Base-by-base conservation (phyloP, 352 stramenopile species). In the Phytopythium chamaehyphon region DNA sequence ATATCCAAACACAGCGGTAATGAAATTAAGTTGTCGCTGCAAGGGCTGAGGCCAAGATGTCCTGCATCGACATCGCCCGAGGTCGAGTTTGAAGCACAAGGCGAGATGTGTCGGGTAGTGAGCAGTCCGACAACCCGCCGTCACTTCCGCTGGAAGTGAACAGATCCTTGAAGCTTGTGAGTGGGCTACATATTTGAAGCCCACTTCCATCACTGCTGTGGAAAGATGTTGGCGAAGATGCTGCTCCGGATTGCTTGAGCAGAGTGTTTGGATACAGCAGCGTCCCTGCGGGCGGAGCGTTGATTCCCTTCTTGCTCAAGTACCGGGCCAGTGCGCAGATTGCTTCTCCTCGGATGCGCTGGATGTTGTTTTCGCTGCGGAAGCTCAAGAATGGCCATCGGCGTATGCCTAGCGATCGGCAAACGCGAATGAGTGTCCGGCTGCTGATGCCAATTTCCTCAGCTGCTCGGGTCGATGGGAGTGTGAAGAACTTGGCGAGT, bases 51-150 rank as follows among this genome's bases (percentile, higher is more conserved):
- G 59, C 69, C 48, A 88, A 55, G 47, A 87, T 90, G 45, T 90
- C 76, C 15, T 77, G 67, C 76, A 88, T 90, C 39, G 76, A 88
- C 79, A 90, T 90, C 56, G 60, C 75, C 28, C 79, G 64, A 51
- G 52, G 39, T 15, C 57, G 54, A 22, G 57, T 45, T 28, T 57
- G 46, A 1, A 44, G 36, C 44, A 19, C 3, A 9, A 10, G 18
- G 3, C 24, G 26, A 2, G 15, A 9, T 4, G 15, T 23, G n/a
- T 24, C 16, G 11, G 15, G 8, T 26, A 7, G 1, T 10, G n/a
- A 18, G 21, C 18, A 31, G 22, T 35, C 31, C 12, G 42, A 1
- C 31, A 38, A 35, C 24, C 48, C 48, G 35, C 59, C 40, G 19
- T 24, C 36, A 36, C 40, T 62, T 51, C 33, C 15, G 15, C n/a